These are phyloP conservation scores for Trichophyton benhamiae DNA, from an alignment of 2,329 filamentous ascomycete genomes.

Conservation along the genomic window DNA sequence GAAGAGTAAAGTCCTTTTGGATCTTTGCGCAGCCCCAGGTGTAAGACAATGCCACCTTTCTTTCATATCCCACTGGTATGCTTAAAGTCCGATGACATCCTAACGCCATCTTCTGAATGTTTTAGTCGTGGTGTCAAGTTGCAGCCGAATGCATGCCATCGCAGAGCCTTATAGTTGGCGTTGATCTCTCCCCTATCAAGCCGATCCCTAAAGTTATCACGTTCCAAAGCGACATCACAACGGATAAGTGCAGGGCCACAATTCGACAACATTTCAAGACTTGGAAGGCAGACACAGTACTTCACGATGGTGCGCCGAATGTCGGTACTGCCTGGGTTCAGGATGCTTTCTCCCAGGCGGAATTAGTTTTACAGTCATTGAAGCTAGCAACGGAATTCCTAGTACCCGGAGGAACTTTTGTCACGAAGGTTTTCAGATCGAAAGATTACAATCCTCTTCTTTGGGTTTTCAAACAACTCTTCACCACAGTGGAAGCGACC, in stretches of 20 bases:
- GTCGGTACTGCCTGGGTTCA: conserved; percentile 97
- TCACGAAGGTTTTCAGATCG: conserved; percentile 93
- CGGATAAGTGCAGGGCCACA: conserved; percentile 85
- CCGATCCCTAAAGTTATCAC: conserved; percentile 86
- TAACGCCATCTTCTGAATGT: neutral
- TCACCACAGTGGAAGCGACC: conserved; percentile 88
- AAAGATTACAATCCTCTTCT: conserved; percentile 94
- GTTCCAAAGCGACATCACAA: conserved; percentile 96
- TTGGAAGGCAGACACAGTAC: conserved; percentile 88
- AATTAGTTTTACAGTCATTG: conserved; percentile 78
- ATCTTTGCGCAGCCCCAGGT: conserved; percentile 94
- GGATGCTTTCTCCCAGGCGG: conserved; percentile 95
- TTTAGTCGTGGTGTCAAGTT: conserved; percentile 85
- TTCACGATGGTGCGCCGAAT: conserved; percentile 95
- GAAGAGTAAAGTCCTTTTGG: conserved; percentile 88
- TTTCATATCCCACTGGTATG: neutral
- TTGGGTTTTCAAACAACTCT: conserved; percentile 97
- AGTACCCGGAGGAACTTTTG: conserved; percentile 76
- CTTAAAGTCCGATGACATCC: conserved; percentile 17
- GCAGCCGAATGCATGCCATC: conserved; percentile 89
- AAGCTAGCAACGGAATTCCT: conserved; percentile 92
- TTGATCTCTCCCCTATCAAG: conserved; percentile 91
- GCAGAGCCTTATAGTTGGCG: conserved; percentile 80
- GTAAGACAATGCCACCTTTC: conserved; percentile 38
- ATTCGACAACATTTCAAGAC: conserved; percentile 84